Evolutionary conservation across 139 green algal genomes (phyloP).

Genomic region (Coccomyxa sp.): DNA sequence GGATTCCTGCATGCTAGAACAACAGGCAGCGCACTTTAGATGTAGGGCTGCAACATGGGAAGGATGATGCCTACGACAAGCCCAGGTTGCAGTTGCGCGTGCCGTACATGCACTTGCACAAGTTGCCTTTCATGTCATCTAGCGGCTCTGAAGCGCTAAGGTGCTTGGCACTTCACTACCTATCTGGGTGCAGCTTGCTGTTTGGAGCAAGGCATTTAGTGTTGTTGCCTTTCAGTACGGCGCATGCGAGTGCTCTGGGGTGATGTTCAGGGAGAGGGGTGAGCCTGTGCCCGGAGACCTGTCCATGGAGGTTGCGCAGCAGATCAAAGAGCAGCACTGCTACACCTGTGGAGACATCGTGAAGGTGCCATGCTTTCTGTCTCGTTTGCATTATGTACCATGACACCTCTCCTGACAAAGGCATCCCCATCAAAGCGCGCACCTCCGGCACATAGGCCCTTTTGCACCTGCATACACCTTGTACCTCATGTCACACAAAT

Average conservation of each 20-base stretch:
- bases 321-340: conserved; percentile 69
- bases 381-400: background rate
- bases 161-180: background rate
- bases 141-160: background rate
- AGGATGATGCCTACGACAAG: no score
- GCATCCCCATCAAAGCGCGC: background rate
- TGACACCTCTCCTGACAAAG: no score
- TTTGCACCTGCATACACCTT: background rate
- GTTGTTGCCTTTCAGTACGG: no score
- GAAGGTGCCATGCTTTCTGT: conserved; percentile 11
- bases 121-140: no score
- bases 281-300: conserved; percentile 58
- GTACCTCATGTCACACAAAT: background rate
- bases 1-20: background rate
- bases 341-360: conserved; percentile 68
- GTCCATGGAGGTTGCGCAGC: conserved; percentile 51
- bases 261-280: conserved; percentile 45
- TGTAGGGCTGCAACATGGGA: no score
- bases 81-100: no score
- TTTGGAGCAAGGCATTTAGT: no score
- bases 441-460: background rate
- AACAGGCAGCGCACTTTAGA: background rate
- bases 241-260: no score
- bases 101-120: no score
- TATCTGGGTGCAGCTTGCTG: background rate